Evolutionary conservation across 2,329 filamentous ascomycete genomes (phyloP), one percentile per base, ranked within the genome.

Genomic region (Microdochium paspali): DNA sequence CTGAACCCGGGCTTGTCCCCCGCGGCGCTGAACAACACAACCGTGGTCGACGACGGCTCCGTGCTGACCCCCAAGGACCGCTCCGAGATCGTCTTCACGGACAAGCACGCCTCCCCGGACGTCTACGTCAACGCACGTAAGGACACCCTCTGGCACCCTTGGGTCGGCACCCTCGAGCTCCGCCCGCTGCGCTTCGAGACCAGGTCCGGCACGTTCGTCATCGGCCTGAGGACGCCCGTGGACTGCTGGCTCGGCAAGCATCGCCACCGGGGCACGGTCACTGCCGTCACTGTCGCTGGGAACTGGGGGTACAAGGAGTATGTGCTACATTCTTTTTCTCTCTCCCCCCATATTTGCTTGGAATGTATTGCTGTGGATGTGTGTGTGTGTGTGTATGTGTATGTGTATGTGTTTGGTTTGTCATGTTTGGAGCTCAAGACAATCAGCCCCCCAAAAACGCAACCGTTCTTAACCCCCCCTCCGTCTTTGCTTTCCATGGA

Each of bases 151-250:
- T 58, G 55, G 55, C 51, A 55, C 35, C 54, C 51, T 3, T 58
- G 54, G 51, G 46, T 46, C 18, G 50, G 52, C 21, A 47, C 46
- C 10, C 47, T 58, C 24, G 51, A 54, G 26, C 24, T 54, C 18
- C 56, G 56, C 50, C 55, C 55, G n/a, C 45, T 55, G 9, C 54
- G 55, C 24, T 58, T 58, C 46, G 53, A 58, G 42, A 54, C 52
- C 28, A 45, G 54, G 20, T 52, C 44, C 4, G 55, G 54, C 13
- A 53, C 50, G 26, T 57, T 51, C 42, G 55, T 56, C 3, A 51
- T 53, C 25, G 52, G 48, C 7, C 45, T 57, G 4, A 49, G 52
- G 45, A 54, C 51, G 15, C 47, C 49, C 21, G 47, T 49, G n/a
- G 46, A 53, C 18, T 50, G 54, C 6, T 50, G 51, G 52, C 45